Base-by-base conservation (phyloP, 2,329 filamentous ascomycete species). In the Epichloe typhina region DNA sequence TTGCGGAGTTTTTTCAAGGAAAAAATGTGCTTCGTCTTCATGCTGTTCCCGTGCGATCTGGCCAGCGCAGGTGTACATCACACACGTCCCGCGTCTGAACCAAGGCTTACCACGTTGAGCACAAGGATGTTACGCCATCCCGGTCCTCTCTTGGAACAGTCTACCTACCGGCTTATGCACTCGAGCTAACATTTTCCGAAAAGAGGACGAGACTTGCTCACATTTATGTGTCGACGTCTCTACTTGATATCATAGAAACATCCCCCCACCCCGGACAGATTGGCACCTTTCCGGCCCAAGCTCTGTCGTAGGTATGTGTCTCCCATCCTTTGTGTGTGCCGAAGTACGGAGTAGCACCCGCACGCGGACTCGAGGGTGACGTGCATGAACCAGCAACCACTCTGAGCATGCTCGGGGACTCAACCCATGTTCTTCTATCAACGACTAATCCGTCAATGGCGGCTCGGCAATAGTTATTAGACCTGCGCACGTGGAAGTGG, bases 151-250 rank as follows among this genome's bases (percentile, higher is more conserved):
- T 38, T 19, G 15, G 40, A 23, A 41, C 37, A 26, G 39, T 33
- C 23, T 42, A 31, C 41, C 23, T 42, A 31, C 46, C 39, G 45
- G 40, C 40, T 9, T 36, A 36, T 45, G 41, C 46, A 44, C 8
- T 40, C 40, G 45, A 39, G 42, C 51, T 52, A 44, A 52, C 47
- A 39, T 46, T n/a, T 17, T 49, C 19, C 15, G 6, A 26, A 31
- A 41, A 44, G 40, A 48, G 41, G 23, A 48, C 44, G 38, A 19
- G 17, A 19, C 17, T 19, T 5, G 31, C 44, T 17, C 21, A 17
- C 49, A 41, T 46, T 35, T 46, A 31, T 35, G 44, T 33, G 37
- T 15, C 9, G 31, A 36, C 49, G 9, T 41, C 21, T 8, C 37
- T 19, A 3, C 23, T 33, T 31, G 26, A 31, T 31, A 31, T 31